Conservation (phyloP, 345 rosid species). For the Ceriops decandra region DNA sequence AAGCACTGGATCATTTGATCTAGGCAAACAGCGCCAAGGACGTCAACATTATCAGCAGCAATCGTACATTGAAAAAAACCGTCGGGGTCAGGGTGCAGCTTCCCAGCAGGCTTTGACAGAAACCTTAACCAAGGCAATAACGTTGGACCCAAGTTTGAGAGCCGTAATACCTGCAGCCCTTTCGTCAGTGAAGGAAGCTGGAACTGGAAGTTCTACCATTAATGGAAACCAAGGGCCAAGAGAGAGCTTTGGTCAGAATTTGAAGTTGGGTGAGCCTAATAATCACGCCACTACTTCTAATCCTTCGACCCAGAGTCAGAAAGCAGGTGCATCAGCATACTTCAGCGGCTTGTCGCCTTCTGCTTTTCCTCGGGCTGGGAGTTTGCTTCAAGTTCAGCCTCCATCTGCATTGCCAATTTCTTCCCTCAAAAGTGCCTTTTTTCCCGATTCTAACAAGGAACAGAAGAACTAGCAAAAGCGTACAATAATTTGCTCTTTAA, state of each 20-base stretch:
- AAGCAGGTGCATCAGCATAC: slow-evolving; percentile 46
- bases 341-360: slow-evolving; percentile 46
- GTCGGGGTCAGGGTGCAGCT: slow-evolving; percentile 14
- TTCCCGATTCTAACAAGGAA: slow-evolving; percentile 33
- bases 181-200: slow-evolving; percentile 53
- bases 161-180: slow-evolving; percentile 58
- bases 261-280: slow-evolving; percentile 10
- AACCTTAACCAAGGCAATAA: slow-evolving; percentile 18
- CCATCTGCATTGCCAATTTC: slow-evolving; percentile 37
- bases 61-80: slow-evolving; percentile 20
- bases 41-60: slow-evolving; percentile 11
- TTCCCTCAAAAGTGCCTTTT: slow-evolving; percentile 38
- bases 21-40: slow-evolving; percentile 34
- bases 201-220: slow-evolving; percentile 19
- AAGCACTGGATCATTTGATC: slow-evolving; percentile 21
- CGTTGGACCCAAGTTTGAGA: slow-evolving; percentile 15
- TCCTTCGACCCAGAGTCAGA: slow-evolving; percentile 27
- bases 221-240: not conserved
- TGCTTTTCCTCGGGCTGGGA: slow-evolving; percentile 27
- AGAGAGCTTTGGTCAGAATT: slow-evolving; percentile 22
- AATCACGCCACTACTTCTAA: slow-evolving; percentile 18
- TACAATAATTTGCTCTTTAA: not conserved
- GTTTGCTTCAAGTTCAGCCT: slow-evolving; percentile 19
- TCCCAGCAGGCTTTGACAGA: slow-evolving; percentile 36
- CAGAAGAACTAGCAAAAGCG: slow-evolving; percentile 22